Conservation (phyloP, 305 asterid species). For the Solanum hybrid region DNA sequence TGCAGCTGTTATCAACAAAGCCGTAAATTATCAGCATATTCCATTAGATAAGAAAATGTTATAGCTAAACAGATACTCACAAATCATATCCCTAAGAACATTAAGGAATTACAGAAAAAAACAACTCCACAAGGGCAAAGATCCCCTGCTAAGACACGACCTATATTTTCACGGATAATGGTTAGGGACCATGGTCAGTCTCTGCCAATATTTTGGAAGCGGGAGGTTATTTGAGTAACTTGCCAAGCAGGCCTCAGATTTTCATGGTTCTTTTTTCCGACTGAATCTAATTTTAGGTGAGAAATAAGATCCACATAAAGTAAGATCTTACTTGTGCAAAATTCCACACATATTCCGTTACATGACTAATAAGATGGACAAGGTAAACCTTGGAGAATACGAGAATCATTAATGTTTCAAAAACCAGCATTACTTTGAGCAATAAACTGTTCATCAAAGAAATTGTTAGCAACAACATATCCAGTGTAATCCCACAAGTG, state of each 20-base stretch:
- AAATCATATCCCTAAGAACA: not conserved
- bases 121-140: not conserved
- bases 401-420: not conserved
- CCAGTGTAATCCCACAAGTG: not conserved
- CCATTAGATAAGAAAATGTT: not conserved
- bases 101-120: not conserved
- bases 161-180: not conserved
- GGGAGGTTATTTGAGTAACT: not conserved
- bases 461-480: not conserved
- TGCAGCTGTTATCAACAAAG: slow-evolving; percentile 57
- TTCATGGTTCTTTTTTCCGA: not conserved
- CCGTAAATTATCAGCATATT: not conserved
- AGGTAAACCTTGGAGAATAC: not conserved
- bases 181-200: not conserved
- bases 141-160: not conserved
- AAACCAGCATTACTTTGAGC: not conserved
- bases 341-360: not conserved
- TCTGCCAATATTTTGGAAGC: not conserved
- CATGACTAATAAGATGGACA: not conserved
- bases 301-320: not conserved
- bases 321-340: not conserved
- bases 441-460: not conserved
- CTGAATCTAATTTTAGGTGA: not conserved
- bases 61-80: not conserved
- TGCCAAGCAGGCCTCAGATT: not conserved